These are phyloP conservation scores for Bacidia rubella DNA, from an alignment of 495 filamentous ascomycete genomes.

Conservation along the genomic window DNA sequence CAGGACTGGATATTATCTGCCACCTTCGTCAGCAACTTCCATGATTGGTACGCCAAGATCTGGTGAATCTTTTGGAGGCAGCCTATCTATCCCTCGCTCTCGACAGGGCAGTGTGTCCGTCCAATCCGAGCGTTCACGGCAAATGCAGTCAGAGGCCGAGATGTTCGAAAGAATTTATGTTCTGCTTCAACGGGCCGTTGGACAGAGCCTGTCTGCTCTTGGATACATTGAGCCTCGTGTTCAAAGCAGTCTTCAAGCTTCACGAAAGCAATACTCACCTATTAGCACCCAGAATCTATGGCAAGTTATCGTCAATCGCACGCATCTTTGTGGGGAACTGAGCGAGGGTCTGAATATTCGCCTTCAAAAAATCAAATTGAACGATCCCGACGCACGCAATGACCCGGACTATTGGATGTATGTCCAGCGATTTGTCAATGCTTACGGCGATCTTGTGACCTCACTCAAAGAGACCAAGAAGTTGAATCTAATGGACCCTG, in stretches of 20 bases:
- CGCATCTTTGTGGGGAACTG: conserved; percentile 46
- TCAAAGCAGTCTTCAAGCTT: conserved; percentile 31
- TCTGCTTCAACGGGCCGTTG: conserved; percentile 52
- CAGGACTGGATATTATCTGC: conserved; percentile 30
- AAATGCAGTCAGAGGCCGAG: conserved; percentile 10
- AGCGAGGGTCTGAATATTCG: conserved; percentile 54
- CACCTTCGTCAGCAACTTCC: conserved; percentile 32
- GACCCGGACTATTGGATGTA: conserved; percentile 71
- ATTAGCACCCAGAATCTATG: conserved; percentile 49
- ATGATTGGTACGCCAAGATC: conserved; percentile 58
- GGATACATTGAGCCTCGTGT: conserved; percentile 54
- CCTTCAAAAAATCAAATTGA: conserved; percentile 67
- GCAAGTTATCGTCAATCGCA: conserved; percentile 55
- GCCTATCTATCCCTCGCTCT: conserved; percentile 22
- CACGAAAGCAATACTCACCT: conserved; percentile 30
- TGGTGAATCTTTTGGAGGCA: conserved; percentile 59
- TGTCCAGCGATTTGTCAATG: conserved; percentile 61
- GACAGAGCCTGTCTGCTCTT: conserved; percentile 50
- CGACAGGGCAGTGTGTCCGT: conserved; percentile 24
- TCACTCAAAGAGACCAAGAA: conserved; percentile 56
- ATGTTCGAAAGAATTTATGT: conserved; percentile 66
- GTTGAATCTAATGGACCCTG: conserved; percentile 48
- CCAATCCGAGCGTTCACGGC: conserved; percentile 13
- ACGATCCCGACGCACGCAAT: conserved; percentile 61
- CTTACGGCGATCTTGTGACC: conserved; percentile 59